phyloP scores from a whole-genome alignment of 148 eudicot species.

The Chenopodium album region DNA sequence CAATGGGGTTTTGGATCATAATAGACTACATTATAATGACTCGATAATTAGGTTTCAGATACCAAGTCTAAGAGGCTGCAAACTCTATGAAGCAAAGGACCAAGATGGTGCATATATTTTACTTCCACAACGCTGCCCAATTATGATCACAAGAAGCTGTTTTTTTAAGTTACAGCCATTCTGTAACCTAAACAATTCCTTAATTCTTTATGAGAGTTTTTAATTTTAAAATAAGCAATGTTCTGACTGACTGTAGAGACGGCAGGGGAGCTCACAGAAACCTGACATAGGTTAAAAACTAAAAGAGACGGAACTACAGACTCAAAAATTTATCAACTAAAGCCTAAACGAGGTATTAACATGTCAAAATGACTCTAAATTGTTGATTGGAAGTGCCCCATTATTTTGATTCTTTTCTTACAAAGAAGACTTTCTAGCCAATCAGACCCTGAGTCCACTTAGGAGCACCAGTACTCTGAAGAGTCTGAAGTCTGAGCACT shows the following conservation, averaged over 20 bases:
- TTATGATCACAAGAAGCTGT: neutral
- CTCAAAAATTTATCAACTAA: neutral
- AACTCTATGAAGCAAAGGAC: too few relatives aligned
- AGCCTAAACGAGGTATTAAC: neutral
- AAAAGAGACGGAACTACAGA: neutral
- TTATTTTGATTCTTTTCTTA: too few relatives aligned
- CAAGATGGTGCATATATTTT: too few relatives aligned
- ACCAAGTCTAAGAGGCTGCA: too few relatives aligned
- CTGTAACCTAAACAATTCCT: neutral
- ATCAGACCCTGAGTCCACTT: neutral
- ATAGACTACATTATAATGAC: neutral
- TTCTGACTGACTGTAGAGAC: neutral
- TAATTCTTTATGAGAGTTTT: neutral
- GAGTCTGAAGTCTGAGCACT: too few relatives aligned
- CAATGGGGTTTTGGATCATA: neutral
- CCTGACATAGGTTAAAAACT: neutral
- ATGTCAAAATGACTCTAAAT: neutral
- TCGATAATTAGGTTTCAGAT: too few relatives aligned
- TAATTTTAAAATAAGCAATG: neutral
- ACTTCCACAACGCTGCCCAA: neutral
- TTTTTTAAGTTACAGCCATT: neutral
- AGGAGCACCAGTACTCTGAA: too few relatives aligned
- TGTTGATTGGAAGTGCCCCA: neutral
- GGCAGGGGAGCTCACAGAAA: neutral
- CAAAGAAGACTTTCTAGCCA: neutral